phyloP scores from a whole-genome alignment of 345 rosid species.

The Citrus cavaleriei region DNA sequence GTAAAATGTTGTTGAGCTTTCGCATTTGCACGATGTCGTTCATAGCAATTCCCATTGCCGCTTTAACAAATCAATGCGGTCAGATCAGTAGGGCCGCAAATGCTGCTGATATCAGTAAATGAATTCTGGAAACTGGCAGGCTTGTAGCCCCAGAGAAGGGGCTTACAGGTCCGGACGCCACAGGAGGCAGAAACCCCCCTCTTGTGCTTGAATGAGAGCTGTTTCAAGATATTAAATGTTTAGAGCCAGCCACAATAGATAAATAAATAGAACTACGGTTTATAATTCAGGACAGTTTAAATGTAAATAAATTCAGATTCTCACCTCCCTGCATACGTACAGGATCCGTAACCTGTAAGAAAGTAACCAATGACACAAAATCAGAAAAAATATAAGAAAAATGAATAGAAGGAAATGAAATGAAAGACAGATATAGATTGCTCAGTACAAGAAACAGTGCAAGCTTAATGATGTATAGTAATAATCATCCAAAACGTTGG shows the following conservation, averaged over 20 bases:
- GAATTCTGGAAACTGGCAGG: constrained; percentile 23
- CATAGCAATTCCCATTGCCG: background rate
- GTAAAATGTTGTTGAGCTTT: background rate
- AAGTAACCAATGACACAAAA: background rate
- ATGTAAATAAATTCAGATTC: constrained; percentile 4
- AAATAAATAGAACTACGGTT: background rate
- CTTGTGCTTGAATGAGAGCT: constrained; percentile 46
- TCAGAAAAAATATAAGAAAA: background rate
- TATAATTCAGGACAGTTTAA: background rate
- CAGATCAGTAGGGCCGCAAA: constrained; percentile 30
- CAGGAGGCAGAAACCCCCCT: constrained; percentile 38
- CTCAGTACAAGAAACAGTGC: background rate
- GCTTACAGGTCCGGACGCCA: constrained; percentile 64
- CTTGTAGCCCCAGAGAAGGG: constrained; percentile 42
- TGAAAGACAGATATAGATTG: background rate
- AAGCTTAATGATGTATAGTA: background rate
- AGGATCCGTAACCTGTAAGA: constrained; percentile 69
- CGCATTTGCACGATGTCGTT: background rate
- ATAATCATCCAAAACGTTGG: background rate
- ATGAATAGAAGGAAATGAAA: background rate
- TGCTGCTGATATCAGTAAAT: constrained; percentile 25
- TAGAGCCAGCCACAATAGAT: background rate
- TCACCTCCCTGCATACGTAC: constrained; percentile 82
- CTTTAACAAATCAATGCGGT: background rate
- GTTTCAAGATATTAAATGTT: constrained; percentile 18